Evolutionary conservation across 2,329 filamentous ascomycete genomes (phyloP).

Genomic region (Botrytis squamosa): DNA sequence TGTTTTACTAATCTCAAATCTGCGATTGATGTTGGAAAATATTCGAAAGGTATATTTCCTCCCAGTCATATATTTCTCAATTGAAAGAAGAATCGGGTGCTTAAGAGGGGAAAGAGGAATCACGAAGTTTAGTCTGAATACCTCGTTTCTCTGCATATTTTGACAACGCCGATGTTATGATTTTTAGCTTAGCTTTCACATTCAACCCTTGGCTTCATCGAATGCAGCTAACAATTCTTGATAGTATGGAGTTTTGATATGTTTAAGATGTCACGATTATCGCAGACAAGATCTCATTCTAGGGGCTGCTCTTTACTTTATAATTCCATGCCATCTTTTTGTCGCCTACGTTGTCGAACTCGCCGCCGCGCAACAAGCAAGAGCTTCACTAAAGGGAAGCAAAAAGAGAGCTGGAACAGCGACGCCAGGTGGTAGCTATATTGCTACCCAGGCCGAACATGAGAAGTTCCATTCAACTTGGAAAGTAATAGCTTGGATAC

Average conservation of each 20-base stretch:
- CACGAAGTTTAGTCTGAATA: background rate
- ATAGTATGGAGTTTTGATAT: constrained; percentile 89
- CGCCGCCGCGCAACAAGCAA: constrained; percentile 76
- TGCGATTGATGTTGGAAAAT: constrained; percentile 94
- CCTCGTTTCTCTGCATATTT: background rate
- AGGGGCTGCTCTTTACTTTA: constrained; percentile 75
- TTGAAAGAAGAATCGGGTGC: background rate
- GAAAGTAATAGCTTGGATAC: constrained; percentile 75
- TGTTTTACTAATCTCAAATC: constrained; percentile 85
- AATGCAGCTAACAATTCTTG: constrained; percentile 25
- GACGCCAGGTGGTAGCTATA: constrained; percentile 38
- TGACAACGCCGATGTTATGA: background rate
- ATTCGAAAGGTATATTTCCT: constrained; percentile 18
- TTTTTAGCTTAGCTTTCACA: background rate
- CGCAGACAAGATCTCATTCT: constrained; percentile 72
- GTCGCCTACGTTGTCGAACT: constrained; percentile 88
- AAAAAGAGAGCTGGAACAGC: constrained; percentile 42
- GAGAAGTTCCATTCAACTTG: constrained; percentile 73
- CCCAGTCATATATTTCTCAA: background rate
- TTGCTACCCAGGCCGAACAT: constrained; percentile 45
- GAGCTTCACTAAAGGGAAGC: constrained; percentile 59
- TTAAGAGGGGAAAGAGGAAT: background rate
- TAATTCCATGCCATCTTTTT: constrained; percentile 88
- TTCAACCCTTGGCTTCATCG: background rate
- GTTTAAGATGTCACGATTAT: constrained; percentile 86